phyloP scores from a whole-genome alignment of 331 rosid species.

The Prunus yedoensis region DNA sequence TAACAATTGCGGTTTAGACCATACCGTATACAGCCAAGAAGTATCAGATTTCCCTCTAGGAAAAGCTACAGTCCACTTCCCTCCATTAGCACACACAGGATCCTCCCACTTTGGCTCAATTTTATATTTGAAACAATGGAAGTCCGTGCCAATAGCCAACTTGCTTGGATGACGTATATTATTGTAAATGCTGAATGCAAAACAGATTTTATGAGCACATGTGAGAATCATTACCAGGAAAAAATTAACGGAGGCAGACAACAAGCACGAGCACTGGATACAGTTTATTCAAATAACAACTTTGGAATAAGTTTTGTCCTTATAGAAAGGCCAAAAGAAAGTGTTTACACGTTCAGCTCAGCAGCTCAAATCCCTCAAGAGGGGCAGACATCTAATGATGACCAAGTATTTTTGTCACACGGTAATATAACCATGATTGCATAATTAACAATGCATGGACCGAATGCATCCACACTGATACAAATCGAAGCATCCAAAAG shows the following conservation, averaged over 20 bases:
- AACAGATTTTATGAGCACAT: constrained; percentile 5
- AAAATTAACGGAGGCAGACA: not conserved
- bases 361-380: not conserved
- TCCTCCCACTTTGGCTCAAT: constrained; percentile 99
- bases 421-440: not conserved
- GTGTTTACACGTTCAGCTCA: not conserved
- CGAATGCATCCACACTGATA: not conserved
- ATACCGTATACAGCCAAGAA: constrained; percentile 84
- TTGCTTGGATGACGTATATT: constrained; percentile 84
- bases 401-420: not conserved
- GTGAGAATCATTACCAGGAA: constrained; percentile 5
- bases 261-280: not conserved
- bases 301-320: not conserved
- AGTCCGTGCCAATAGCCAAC: constrained; percentile 53
- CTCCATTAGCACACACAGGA: constrained; percentile 87
- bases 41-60: constrained; percentile 64
- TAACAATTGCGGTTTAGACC: constrained; percentile 2
- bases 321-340: not conserved
- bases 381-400: not conserved
- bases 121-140: constrained; percentile 72
- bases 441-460: not conserved
- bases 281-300: not conserved
- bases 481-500: not conserved
- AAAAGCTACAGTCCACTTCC: constrained; percentile 68
- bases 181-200: constrained; percentile 64